Evolutionary conservation across 352 stramenopile genomes (phyloP).

Genomic region (Globisporangium sylvaticum): DNA sequence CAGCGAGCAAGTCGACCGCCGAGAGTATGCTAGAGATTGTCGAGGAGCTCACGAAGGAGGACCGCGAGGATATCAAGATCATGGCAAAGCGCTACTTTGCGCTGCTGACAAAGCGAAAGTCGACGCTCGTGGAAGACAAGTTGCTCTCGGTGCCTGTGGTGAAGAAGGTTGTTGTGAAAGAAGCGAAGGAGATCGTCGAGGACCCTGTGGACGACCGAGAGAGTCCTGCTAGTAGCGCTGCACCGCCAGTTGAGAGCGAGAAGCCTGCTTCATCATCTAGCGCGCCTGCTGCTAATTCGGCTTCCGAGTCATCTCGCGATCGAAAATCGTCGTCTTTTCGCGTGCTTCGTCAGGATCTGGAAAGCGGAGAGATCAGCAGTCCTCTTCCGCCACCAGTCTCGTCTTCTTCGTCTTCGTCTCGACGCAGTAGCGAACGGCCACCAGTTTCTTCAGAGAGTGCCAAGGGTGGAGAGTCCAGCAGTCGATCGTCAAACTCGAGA

Average conservation of each 20-base stretch:
- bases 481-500: slow-evolving; percentile 5
- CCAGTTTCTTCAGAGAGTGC: not conserved
- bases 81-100: slow-evolving; percentile 87
- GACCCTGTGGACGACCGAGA: slow-evolving; percentile 2
- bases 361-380: slow-evolving; percentile 51
- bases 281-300: slow-evolving; percentile 4
- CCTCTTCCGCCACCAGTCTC: not conserved
- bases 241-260: not conserved
- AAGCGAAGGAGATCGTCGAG: slow-evolving; percentile 21
- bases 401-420: slow-evolving; percentile 1
- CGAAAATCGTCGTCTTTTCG: slow-evolving; percentile 12
- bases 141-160: slow-evolving; percentile 26
- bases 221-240: not conserved
- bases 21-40: slow-evolving; percentile 64
- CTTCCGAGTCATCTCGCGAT: slow-evolving; percentile 7
- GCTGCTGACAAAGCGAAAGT: slow-evolving; percentile 74
- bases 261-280: slow-evolving; percentile 1
- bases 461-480: not conserved
- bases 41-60: slow-evolving; percentile 68
- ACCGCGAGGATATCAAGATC: slow-evolving; percentile 87
- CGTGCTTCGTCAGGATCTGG: slow-evolving; percentile 36
- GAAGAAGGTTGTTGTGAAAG: slow-evolving; percentile 22
- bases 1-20: slow-evolving; percentile 48
- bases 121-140: slow-evolving; percentile 62
- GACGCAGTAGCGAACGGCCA: slow-evolving; percentile 13